Percentiles rank a stretch among this genome's conserved stretches.
Evolutionary conservation across 352 stramenopile genomes (phyloP).

Genomic region (Phytophthora colocasiae): DNA sequence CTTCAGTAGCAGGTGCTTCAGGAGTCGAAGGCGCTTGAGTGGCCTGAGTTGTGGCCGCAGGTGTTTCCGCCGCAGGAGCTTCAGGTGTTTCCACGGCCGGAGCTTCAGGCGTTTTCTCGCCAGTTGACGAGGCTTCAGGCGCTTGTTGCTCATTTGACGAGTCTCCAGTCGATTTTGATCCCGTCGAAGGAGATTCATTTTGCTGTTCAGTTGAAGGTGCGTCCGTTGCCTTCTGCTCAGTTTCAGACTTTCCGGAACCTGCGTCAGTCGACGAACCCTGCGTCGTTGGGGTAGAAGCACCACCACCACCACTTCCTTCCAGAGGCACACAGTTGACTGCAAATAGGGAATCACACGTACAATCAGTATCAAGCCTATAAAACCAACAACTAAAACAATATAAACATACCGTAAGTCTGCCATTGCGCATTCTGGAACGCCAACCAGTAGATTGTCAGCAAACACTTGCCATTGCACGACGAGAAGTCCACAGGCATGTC

Average conservation of each 20-base stretch:
- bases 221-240: neutral
- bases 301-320: constrained; percentile 16
- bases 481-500: constrained; percentile 48
- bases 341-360: too few relatives aligned
- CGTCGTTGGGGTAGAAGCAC: neutral
- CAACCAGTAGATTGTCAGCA: constrained; percentile 58
- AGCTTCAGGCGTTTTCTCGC: neutral
- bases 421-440: constrained; percentile 45
- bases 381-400: too few relatives aligned
- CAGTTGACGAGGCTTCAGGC: constrained; percentile 3
- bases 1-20: constrained; percentile 6
- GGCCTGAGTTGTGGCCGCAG: neutral
- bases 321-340: constrained; percentile 33
- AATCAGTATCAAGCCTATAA: too few relatives aligned
- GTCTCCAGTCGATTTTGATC: too few relatives aligned
- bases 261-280: constrained; percentile 2
- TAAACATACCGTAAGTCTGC: constrained; percentile 15
- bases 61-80: neutral
- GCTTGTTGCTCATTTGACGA: too few relatives aligned
- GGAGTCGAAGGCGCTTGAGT: neutral
- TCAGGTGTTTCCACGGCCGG: neutral
- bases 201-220: neutral
- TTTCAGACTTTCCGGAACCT: neutral
- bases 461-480: constrained; percentile 45
- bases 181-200: neutral